Conservation (phyloP, 2,329 filamentous ascomycete species). For the Aspergillus udagawae region DNA sequence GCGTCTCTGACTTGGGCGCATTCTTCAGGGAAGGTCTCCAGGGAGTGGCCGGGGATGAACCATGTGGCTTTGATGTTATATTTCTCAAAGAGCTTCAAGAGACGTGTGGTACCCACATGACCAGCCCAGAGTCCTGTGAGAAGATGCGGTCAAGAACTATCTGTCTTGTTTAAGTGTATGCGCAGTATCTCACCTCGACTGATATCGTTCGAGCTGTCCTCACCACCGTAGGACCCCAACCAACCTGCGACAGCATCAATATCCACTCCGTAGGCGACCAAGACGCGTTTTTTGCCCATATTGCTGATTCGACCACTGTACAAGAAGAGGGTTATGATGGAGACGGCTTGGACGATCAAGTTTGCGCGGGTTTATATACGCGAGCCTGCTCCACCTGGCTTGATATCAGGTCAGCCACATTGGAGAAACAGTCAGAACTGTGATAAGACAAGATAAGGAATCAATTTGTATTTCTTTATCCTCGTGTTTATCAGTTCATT, state of each 20-base stretch:
- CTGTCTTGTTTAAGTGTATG: neutral
- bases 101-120: slow-evolving; percentile 59
- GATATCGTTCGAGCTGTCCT: slow-evolving; percentile 69
- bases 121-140: slow-evolving; percentile 61
- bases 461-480: neutral
- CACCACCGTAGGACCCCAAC: slow-evolving; percentile 70
- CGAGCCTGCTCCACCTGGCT: neutral
- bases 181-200: slow-evolving; percentile 53
- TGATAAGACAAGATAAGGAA: neutral
- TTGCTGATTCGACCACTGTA: neutral
- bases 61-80: slow-evolving; percentile 67
- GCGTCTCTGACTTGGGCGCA: slow-evolving; percentile 58
- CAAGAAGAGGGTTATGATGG: neutral
- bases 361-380: neutral
- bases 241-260: slow-evolving; percentile 74
- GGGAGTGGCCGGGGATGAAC: slow-evolving; percentile 61
- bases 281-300: slow-evolving; percentile 48
- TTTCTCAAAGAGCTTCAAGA: slow-evolving; percentile 68
- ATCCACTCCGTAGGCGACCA: slow-evolving; percentile 64
- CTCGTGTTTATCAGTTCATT: neutral
- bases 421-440: neutral
- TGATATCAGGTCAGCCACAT: neutral
- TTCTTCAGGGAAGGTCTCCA: slow-evolving; percentile 65
- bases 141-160: neutral
- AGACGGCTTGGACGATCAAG: neutral